A percentile compares a stretch with the other conserved stretches of the same genome.
Evolutionary conservation across 225 moss, liverwort and hornwort species (phyloP).

Genomic region (Pleurozium schreberi): DNA sequence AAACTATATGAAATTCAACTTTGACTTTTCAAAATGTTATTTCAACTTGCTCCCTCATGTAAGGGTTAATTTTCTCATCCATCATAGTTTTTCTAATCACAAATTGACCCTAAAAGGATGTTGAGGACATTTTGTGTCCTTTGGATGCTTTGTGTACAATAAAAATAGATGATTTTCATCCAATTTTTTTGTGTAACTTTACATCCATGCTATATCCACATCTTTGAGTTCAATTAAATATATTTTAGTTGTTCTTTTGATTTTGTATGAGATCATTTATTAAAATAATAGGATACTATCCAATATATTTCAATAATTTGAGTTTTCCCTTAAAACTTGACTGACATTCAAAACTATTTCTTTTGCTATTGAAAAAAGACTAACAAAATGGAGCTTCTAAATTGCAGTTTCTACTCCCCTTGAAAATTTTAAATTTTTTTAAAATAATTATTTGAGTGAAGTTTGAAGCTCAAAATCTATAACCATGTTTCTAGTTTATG

Average conservation of each 20-base stretch:
- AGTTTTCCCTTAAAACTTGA: background rate
- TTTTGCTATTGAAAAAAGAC: background rate
- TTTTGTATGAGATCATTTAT: background rate
- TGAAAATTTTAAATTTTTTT: background rate
- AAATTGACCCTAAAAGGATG: background rate
- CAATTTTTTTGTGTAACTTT: background rate
- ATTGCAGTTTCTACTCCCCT: fast-evolving
- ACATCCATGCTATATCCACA: background rate
- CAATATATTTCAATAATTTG: background rate
- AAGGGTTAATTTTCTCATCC: background rate
- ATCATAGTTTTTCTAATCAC: background rate
- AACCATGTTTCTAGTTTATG: no score
- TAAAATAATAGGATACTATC: background rate
- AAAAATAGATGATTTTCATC: background rate
- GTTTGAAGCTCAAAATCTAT: background rate
- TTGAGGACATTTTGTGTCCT: background rate
- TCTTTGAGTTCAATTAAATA: background rate
- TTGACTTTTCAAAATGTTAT: background rate
- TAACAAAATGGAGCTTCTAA: fast-evolving
- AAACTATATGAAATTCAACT: background rate
- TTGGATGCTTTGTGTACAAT: fast-evolving
- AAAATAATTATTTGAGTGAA: background rate
- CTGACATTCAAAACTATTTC: fast-evolving
- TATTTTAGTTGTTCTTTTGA: background rate
- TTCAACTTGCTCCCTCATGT: fast-evolving